A percentile compares a stretch with the other conserved stretches of the same genome.
These are phyloP conservation scores for Hypoxylon sp. DNA, from an alignment of 2,329 filamentous ascomycete genomes.

Conservation along the genomic window DNA sequence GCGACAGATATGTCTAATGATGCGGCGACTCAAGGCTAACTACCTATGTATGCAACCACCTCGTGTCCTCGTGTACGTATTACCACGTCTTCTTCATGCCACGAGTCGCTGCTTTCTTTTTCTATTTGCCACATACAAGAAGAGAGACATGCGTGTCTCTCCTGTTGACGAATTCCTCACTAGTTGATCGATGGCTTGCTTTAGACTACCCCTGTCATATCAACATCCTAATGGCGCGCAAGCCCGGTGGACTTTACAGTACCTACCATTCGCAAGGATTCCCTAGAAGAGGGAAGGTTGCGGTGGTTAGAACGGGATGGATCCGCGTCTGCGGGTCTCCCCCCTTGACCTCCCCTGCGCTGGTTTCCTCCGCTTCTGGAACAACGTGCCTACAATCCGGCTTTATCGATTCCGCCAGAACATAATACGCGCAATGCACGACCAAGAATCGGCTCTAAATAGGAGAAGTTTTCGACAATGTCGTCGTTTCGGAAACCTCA, in stretches of 20 bases:
- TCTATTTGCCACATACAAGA: slow-evolving; percentile 32
- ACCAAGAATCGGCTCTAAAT: slow-evolving; percentile 5
- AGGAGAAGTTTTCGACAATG: slow-evolving; percentile 1
- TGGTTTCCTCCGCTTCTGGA: slow-evolving; percentile 42
- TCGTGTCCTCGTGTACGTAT: slow-evolving; percentile 37
- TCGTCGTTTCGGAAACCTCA: background rate
- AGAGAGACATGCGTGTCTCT: slow-evolving; percentile 30
- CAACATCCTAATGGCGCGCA: slow-evolving; percentile 41
- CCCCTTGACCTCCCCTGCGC: slow-evolving; percentile 28
- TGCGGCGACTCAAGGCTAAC: slow-evolving; percentile 40
- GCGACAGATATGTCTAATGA: slow-evolving; percentile 38
- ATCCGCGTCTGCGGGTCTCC: slow-evolving; percentile 32
- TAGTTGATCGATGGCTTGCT: slow-evolving; percentile 40
- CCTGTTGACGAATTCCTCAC: slow-evolving; percentile 44
- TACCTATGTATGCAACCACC: slow-evolving; percentile 43
- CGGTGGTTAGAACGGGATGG: slow-evolving; percentile 30
- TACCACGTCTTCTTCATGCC: slow-evolving; percentile 26
- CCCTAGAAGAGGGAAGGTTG: slow-evolving; percentile 48
- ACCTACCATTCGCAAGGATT: slow-evolving; percentile 50
- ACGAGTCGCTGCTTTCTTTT: slow-evolving; percentile 27
- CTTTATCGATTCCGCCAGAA: slow-evolving; percentile 26
- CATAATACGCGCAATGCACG: slow-evolving; percentile 9
- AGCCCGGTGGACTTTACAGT: slow-evolving; percentile 35
- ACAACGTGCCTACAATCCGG: slow-evolving; percentile 40
- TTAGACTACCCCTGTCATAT: slow-evolving; percentile 42